A percentile compares a stretch with the other conserved stretches of the same genome.
Evolutionary conservation across 1,284 basidiomycete genomes (phyloP).

Genomic region (Leccinum subrobustum): DNA sequence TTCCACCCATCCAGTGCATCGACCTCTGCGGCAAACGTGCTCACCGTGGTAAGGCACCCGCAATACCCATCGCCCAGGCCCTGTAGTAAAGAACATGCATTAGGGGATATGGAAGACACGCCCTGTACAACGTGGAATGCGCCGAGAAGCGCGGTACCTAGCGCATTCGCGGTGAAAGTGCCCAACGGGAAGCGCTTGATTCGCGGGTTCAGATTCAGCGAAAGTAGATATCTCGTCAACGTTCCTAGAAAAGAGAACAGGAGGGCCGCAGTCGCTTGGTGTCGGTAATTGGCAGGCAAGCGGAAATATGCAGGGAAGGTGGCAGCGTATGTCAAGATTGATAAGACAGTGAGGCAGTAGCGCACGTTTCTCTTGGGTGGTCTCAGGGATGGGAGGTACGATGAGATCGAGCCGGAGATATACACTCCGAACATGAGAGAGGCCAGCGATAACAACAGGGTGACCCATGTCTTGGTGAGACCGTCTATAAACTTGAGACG

Average conservation of each 20-base stretch:
- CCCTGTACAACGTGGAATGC: constrained; percentile 73
- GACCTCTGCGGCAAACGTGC: constrained; percentile 89
- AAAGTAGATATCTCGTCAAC: constrained; percentile 80
- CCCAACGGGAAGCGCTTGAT: constrained; percentile 76
- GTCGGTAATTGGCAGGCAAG: constrained; percentile 68
- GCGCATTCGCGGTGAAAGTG: constrained; percentile 84
- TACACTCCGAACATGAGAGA: constrained; percentile 63
- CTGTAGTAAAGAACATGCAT: constrained; percentile 71
- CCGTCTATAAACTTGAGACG: constrained; percentile 77
- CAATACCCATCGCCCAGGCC: constrained; percentile 92
- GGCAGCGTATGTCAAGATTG: constrained; percentile 60
- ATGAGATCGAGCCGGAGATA: constrained; percentile 44
- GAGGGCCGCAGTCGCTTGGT: constrained; percentile 83
- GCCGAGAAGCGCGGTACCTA: constrained; percentile 77
- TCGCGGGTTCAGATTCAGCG: constrained; percentile 69
- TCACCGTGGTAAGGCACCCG: constrained; percentile 92
- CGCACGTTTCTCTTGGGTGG: constrained; percentile 43
- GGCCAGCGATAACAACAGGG: constrained; percentile 68
- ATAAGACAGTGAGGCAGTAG: constrained; percentile 46
- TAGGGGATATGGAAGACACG: constrained; percentile 42
- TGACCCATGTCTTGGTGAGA: constrained; percentile 78
- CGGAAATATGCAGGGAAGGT: constrained; percentile 79
- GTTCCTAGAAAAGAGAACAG: constrained; percentile 90
- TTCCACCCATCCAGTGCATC: constrained; percentile 54
- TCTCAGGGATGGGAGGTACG: constrained; percentile 39